Base-by-base conservation (phyloP, 2,329 filamentous ascomycete genomes). In the Stylonectria norvegica region DNA sequence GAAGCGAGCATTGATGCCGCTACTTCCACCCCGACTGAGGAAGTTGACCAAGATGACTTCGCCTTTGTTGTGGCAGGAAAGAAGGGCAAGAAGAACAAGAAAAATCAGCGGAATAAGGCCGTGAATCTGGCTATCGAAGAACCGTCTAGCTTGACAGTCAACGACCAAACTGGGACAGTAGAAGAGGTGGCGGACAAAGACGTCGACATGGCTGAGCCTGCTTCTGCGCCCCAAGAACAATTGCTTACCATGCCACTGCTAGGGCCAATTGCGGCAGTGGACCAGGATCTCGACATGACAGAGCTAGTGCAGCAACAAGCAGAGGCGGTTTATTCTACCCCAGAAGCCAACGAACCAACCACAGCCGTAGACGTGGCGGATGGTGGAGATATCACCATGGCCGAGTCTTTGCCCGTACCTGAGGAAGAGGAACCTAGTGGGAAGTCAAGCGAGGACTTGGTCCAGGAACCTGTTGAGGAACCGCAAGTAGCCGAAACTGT, bases 21-120 rank as follows among this genome's bases (percentile, higher is more conserved):
- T 14, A n/a, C 27, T 9, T 29, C 27, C 12, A 14, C 27, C 12
- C n/a, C 27, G 5, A 8, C n/a, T 5, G 10, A 7, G 27, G 27
- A 10, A 29, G 6, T 14, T 5, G 5, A 29, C 12, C 10, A 14
- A 5, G 5, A 14, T 22, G 39, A 36, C n/a, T 2, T 20, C 9
- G 8, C 33, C 11, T 18, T 31, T 34, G 40, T n/a, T 11, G 25
- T 27, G n/a, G 14, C 22, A 16, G 45, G 45, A 18, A 56, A 50
- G 37, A 61, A 58, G 28, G 53, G 48, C 33, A 59, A 59, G 38
- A 60, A 60, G 35, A 55, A 58, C 40, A 58, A 54, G 46, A 59
- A 58, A 39, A 62, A 59, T 48, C 62, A 54, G 43, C 56, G 52
- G 29, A 41, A 47, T 14, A 58, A 53, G 25, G 42, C 44, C 16